Evolutionary conservation across 2,329 filamentous ascomycete species (phyloP), one percentile per base, ranked within the genome.

Genomic region (Xylariaceae sp.): DNA sequence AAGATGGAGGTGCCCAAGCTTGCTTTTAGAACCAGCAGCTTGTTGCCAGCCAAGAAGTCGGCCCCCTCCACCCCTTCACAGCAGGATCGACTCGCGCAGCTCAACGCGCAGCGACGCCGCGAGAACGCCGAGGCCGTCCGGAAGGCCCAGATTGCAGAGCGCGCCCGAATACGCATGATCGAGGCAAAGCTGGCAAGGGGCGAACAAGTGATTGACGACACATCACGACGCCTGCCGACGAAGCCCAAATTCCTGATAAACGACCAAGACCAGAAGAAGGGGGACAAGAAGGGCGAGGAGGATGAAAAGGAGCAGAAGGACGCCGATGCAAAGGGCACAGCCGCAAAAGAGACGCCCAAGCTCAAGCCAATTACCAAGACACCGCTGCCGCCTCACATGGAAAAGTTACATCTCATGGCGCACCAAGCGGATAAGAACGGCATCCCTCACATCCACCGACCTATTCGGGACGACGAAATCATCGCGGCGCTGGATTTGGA

Each of bases 111-210:
- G 56, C 96, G 95, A 63, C 82, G 90, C 46, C 80, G 82, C 42
- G 75, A 82, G 51, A 96, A 96, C 56, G 76, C 78, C n/a, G 86
- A 95, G 59, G 82, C 85, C 33, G 85, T 97, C n/a, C 86, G 90
- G 43, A 85, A 86, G 61, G 90, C 89, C 1, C 85, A 96, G 59
- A 71, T 95, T 40, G 83, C 83, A 51, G 92, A 98, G 65, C 76
- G 81, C 52, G 75, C 76, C 34, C 73, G 72, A 49, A 69, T 69
- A 52, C 77, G 76, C 48, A 75, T 75, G 60, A 72, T 71, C 31
- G 78, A 79, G 49, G 73, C 71, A 41, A 78, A 76, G 29, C 63
- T 80, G 31, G 77, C 77, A 44, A 73, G 79, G 27, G 81, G 81
- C 40, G 82, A 85, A 56, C 67, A 69, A 2, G 69, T 77, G 23